Evolutionary conservation across 805 yeast species (phyloP).

Genomic region (Yamadazyma akitaensis): DNA sequence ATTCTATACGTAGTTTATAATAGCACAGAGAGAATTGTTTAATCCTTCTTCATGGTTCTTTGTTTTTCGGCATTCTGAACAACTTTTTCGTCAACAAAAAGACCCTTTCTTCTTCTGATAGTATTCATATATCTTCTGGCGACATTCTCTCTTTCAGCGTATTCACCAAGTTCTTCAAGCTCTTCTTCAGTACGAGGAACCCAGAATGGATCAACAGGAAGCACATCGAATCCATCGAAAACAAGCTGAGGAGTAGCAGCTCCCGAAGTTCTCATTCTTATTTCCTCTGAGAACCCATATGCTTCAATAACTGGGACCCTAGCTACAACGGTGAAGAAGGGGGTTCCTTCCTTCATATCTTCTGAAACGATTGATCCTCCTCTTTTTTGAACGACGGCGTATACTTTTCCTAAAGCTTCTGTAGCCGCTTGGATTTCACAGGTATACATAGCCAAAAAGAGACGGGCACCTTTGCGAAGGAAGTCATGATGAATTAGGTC

Average conservation of each 20-base stretch:
- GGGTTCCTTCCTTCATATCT: constrained; percentile 98
- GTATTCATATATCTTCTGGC: constrained; percentile 84
- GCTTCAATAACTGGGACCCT: constrained; percentile 91
- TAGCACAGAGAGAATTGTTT: not conserved
- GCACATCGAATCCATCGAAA: constrained; percentile 80
- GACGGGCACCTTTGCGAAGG: constrained; percentile 80
- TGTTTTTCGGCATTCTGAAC: constrained; percentile 93
- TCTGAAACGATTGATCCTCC: constrained; percentile 84
- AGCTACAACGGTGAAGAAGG: constrained; percentile 85
- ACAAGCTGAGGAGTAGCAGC: constrained; percentile 96
- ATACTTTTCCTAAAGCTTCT: constrained; percentile 92
- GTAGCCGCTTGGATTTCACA: constrained; percentile 95
- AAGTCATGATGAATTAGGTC: constrained; percentile 70
- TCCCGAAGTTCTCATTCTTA: constrained; percentile 89
- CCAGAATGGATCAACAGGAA: constrained; percentile 97
- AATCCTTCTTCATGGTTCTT: constrained; percentile 77
- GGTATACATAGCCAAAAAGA: constrained; percentile 87
- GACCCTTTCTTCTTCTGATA: constrained; percentile 82
- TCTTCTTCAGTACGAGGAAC: constrained; percentile 98
- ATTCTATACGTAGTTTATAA: no score
- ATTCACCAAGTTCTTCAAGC: constrained; percentile 86
- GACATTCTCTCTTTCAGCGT: constrained; percentile 86
- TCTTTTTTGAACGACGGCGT: constrained; percentile 87
- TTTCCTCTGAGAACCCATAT: constrained; percentile 94
- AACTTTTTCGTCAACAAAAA: constrained; percentile 85